Evolutionary conservation across 352 stramenopile species (phyloP).

Genomic region (Phytophthora pinifolia): DNA sequence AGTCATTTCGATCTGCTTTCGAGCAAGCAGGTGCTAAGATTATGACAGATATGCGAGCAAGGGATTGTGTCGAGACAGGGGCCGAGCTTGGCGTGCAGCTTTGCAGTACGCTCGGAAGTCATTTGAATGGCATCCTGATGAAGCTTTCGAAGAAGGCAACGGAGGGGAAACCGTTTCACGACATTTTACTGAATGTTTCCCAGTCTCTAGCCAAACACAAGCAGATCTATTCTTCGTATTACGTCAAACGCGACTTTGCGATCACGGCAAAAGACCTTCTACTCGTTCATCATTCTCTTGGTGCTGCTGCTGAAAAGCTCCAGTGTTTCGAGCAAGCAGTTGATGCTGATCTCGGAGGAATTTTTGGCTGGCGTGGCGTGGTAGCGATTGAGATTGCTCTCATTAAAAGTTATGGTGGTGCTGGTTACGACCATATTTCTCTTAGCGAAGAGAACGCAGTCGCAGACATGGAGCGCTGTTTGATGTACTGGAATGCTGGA

Average conservation of each 20-base stretch:
- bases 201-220: slow-evolving; percentile 36
- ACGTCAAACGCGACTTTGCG: slow-evolving; percentile 23
- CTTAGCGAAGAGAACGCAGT: slow-evolving; percentile 41
- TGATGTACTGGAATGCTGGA: slow-evolving; percentile 31
- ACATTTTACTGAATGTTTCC: slow-evolving; percentile 26
- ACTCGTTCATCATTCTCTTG: slow-evolving; percentile 26
- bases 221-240: slow-evolving; percentile 38
- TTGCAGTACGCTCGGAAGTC: slow-evolving; percentile 26
- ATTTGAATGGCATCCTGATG: slow-evolving; percentile 32
- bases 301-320: slow-evolving; percentile 23
- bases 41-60: slow-evolving; percentile 25
- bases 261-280: slow-evolving; percentile 28
- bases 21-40: slow-evolving; percentile 27
- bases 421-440: neutral
- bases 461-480: slow-evolving; percentile 49
- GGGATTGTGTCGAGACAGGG: neutral
- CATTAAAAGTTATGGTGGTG: slow-evolving; percentile 5
- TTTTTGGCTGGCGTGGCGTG: slow-evolving; percentile 62
- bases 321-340: neutral
- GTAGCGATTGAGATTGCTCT: slow-evolving; percentile 56
- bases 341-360: slow-evolving; percentile 45
- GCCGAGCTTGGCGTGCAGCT: slow-evolving; percentile 17
- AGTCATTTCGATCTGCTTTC: slow-evolving; percentile 37
- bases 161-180: neutral
- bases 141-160: slow-evolving; percentile 4